Evolutionary conservation across 495 filamentous ascomycete species (phyloP).

Genomic region (Hypoxylon intermedium): DNA sequence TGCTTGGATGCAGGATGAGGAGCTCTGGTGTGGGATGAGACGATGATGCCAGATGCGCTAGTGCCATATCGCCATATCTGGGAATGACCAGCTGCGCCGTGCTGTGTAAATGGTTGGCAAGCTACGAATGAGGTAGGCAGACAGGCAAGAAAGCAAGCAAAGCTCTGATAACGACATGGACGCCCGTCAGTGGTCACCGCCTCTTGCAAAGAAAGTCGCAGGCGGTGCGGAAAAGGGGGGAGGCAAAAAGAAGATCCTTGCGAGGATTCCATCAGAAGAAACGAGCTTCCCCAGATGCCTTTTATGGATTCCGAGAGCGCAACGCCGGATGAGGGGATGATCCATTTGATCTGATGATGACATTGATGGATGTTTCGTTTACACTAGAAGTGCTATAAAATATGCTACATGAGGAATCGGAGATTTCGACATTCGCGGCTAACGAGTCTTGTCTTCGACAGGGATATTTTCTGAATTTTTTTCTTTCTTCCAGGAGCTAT

Average conservation of each 20-base stretch:
- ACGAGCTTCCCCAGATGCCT: slow-evolving; percentile 29
- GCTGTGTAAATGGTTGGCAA: too few relatives aligned
- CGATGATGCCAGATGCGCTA: slow-evolving; percentile 31
- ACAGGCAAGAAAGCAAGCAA: slow-evolving; percentile 1
- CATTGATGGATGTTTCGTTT: slow-evolving; percentile 16
- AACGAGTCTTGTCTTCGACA: slow-evolving; percentile 28
- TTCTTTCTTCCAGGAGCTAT: slow-evolving; percentile 13
- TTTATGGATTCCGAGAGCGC: slow-evolving; percentile 30
- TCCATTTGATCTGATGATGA: slow-evolving; percentile 36
- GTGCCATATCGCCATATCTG: slow-evolving; percentile 31
- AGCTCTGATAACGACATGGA: slow-evolving; percentile 35
- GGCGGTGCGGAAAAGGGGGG: slow-evolving; percentile 3
- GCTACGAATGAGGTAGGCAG: too few relatives aligned
- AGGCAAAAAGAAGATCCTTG: slow-evolving; percentile 12
- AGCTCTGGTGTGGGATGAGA: slow-evolving; percentile 1
- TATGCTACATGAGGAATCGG: slow-evolving; percentile 18
- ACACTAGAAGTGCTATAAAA: neutral
- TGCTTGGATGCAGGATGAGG: slow-evolving; percentile 14
- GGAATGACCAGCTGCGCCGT: slow-evolving; percentile 31
- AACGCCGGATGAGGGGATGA: slow-evolving; percentile 10
- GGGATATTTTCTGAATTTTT: slow-evolving; percentile 17
- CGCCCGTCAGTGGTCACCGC: slow-evolving; percentile 33
- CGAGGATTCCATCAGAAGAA: slow-evolving; percentile 5
- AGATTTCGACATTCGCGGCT: slow-evolving; percentile 42
- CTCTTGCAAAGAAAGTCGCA: slow-evolving; percentile 17